Conservation (phyloP, 164 flowering plant genomes). For the Macadamia integrifolia region DNA sequence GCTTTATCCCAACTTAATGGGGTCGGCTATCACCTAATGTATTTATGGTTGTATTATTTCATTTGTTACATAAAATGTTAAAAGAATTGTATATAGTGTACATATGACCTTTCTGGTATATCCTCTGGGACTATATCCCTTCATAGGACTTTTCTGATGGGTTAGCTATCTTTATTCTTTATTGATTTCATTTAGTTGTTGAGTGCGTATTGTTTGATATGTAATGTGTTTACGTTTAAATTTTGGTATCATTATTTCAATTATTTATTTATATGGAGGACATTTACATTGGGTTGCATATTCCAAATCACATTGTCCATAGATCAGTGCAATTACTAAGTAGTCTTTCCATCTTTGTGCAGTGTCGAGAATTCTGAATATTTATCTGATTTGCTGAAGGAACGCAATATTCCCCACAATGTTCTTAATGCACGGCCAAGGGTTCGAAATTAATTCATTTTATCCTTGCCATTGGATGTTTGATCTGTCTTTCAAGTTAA, state of each 20-base stretch:
- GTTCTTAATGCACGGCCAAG: conserved; percentile 97
- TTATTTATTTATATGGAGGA: neutral
- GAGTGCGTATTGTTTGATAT: no score
- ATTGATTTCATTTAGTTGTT: no score
- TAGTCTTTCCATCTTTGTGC: conserved; percentile 22
- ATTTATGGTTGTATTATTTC: no score
- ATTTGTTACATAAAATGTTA: no score
- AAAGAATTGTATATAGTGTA: no score
- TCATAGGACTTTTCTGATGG: no score
- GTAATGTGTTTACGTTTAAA: neutral
- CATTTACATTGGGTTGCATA: neutral
- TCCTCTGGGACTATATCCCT: no score
- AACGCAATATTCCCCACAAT: conserved; percentile 74
- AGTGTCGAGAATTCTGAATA: conserved; percentile 96
- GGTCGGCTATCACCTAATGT: no score
- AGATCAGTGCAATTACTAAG: neutral
- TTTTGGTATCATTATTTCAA: neutral
- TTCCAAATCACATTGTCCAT: neutral
- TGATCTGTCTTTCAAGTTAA: no score
- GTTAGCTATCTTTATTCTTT: no score
- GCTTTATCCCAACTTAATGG: no score
- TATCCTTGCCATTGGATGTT: neutral
- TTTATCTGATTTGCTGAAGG: conserved; percentile 65
- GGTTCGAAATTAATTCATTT: conserved; percentile 32
- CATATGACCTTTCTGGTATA: no score